Base-by-base conservation (phyloP, 1,284 basidiomycete species). In the Microbotryum saponariae region DNA sequence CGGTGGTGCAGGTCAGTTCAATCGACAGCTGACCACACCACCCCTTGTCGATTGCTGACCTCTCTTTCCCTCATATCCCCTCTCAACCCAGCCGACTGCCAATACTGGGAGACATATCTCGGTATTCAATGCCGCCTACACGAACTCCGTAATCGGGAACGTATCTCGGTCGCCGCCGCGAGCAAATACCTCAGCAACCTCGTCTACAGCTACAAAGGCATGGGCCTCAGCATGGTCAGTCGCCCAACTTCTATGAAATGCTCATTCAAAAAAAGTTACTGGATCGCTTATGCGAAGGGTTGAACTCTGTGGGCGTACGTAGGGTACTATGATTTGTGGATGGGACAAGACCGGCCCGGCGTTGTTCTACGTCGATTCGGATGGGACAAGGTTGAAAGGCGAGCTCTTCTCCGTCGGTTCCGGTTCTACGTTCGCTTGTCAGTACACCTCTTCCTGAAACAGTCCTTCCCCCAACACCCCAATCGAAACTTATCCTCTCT, bases 281-380 rank as follows among this genome's bases (percentile, higher is more conserved):
- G 6, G 27, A 27, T 6, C 6, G 27, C 27, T 27, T 6, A 27
- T 27, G 27, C 27, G 25, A 27, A 27, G 6, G 27, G 27, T 27
- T 27, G 27, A 25, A 2, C 25, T 27, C 1, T 27, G 6, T 27
- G 27, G 27, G 27, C 27, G 27, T 27, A 6, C 27, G 27, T 27
- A 27, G 27, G 96, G 96, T 61, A 98, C 96, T 2, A 98, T 98
- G 96, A 96, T 98, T 68, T 97, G 93, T 73, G 96, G 96, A 31
- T 98, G 94, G 93, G 96, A 99, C 79, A 98, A 97, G 82, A 97
- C 94, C 83, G 94, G 96, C 0, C 94, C 94, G n/a, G 85, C 90
- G 16, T 81, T 99, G 45, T 98, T 93, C 79, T 98, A 98, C 76
- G 96, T 99, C 60, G 96, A 99, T 78, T 94, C 90, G 18, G 96